Conservation (phyloP, 2,329 filamentous ascomycete genomes). For the Penicillium sp. region DNA sequence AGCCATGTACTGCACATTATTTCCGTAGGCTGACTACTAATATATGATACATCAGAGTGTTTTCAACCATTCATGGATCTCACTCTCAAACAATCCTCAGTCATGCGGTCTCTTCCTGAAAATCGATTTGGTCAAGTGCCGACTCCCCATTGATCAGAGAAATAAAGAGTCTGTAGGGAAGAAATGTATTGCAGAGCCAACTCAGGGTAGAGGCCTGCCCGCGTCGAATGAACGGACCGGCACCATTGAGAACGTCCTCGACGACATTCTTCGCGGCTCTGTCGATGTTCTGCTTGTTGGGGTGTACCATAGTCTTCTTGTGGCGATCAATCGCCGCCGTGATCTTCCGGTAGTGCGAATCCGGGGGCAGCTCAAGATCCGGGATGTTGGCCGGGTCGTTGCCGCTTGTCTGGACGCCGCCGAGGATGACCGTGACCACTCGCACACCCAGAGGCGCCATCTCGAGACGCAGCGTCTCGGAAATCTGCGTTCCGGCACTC, state of each 20-base stretch:
- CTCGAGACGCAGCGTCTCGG: constrained; percentile 4
- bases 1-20: too few species aligned
- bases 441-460: constrained; percentile 3
- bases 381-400: too few species aligned
- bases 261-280: not conserved
- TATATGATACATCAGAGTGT: too few species aligned
- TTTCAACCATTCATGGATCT: too few species aligned
- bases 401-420: too few species aligned
- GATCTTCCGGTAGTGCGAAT: not conserved
- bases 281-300: not conserved
- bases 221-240: not conserved
- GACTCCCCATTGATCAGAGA: not conserved
- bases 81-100: too few species aligned
- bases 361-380: too few species aligned
- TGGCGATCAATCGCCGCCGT: not conserved
- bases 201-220: not conserved
- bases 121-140: too few species aligned
- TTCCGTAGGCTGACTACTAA: too few species aligned
- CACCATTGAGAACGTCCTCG: not conserved
- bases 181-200: constrained; percentile 1
- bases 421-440: constrained; percentile 5
- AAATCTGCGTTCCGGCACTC: not conserved
- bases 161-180: not conserved
- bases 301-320: not conserved
- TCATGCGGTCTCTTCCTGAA: too few species aligned